Evolutionary conservation across 2,329 filamentous ascomycete genomes (phyloP), one percentile per base, ranked within the genome.

Genomic region (Metarhizium album): DNA sequence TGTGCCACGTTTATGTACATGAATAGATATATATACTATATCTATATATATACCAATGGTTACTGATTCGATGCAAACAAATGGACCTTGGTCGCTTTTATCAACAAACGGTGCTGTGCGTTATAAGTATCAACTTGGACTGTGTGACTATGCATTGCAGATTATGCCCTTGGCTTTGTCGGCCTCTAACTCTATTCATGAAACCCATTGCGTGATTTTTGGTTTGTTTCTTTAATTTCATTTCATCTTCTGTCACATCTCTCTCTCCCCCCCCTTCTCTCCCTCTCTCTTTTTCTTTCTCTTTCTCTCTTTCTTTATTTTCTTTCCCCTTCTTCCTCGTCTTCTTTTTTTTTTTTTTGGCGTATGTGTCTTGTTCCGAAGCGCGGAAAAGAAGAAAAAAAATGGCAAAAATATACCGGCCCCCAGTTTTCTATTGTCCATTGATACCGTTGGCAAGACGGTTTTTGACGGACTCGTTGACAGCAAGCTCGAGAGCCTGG

Each of bases 401-500:
- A 14, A 20, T 23, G n/a, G n/a, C n/a, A n/a, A n/a, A n/a, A n/a
- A n/a, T n/a, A n/a, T n/a, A n/a, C n/a, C n/a, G n/a, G n/a, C n/a
- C n/a, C n/a, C 23, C 22, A 22, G 8, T 29, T 8, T 33, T 18
- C 52, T 18, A 61, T 46, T 57, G 47, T 43, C 62, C 60, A 46
- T 65, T 65, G 47, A 60, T 52, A 46, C 61, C 64, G 51, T 66
- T 66, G 50, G 55, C 47, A 29, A 55, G 27, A 29, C 51, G 60
- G 42, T 57, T 61, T 58, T 63, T 60, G 51, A 55, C 56, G 47
- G 59, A 48, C 38, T 52, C 59, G 2, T 57, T 52, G 5, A 87
- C 80, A 1, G 88, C 88, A 69, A 78, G 81, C 68, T 93, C 85
- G 42, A 97, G 70, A 4, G 93, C 93, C 67, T 87, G 84, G 57